Base-by-base conservation (phyloP, 192 early-diverging fungal species). In the Podochytrium sp. region DNA sequence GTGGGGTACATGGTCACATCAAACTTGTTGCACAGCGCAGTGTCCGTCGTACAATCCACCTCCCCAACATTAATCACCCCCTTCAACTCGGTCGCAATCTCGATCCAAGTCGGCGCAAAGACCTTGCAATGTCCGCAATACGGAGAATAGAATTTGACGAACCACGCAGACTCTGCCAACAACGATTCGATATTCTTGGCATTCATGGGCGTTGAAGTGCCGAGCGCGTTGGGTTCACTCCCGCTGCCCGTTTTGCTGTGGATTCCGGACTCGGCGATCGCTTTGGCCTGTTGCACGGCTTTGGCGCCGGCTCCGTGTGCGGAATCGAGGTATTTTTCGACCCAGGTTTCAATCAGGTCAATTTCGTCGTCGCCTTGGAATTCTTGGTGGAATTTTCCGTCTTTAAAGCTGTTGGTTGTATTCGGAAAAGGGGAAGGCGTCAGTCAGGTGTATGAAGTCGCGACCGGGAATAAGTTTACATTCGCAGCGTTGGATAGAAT, bases 91-190 rank as follows among this genome's bases (percentile, higher is more conserved):
- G 76, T 76, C 16, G 87, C 92, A 58, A 98, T 75, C 49, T 91
- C 75, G 7, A 86, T 86, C 87, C 93, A 97, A 23, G 85, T 82
- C 0, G 95, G 95, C 4, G 90, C 91, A 75, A 98, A 86, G 1
- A 83, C 79, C 81, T 94, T 86, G 84, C 96, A 98, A 78, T 96
- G 95, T 25, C 84, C 77, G 75, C 94, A 95, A 93, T 92, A 95
- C 7, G 94, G 94, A 23, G 94, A 93, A 79, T 91, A 93, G 79
- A 95, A 95, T 80, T 69, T 69, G 33, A 69, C 51, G 34, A 69
- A 25, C 66, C 66, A 69, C 7, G 53, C n/a, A 16, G 66, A 69
- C 20, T 69, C 18, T 29, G 30, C 34, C 7, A 55, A 51, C 16
- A 33, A 23, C 20, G 32, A 37, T 4, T 55, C 51, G n/a, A 51